These are phyloP conservation scores for Penicillium carneum DNA, from an alignment of 2,329 filamentous ascomycete genomes.

Conservation along the genomic window DNA sequence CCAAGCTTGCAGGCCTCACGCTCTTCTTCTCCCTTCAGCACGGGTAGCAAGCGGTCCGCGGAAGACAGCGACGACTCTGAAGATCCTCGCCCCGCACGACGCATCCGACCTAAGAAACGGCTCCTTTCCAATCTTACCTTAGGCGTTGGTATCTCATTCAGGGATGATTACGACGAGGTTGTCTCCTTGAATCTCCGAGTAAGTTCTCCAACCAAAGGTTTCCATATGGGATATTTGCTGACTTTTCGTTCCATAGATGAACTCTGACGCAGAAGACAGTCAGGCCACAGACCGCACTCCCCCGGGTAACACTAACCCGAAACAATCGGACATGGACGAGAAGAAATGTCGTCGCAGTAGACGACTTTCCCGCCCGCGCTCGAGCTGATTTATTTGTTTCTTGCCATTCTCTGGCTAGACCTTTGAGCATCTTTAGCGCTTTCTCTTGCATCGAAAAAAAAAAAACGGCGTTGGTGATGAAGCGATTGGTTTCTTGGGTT, in stretches of 20 bases:
- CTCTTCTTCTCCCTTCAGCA: conserved; percentile 53
- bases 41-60: conserved; percentile 52
- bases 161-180: conserved; percentile 49
- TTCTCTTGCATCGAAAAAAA: conserved; percentile 31
- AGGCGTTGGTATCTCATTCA: conserved; percentile 48
- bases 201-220: conserved; percentile 17
- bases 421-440: conserved; percentile 30
- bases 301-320: conserved; percentile 13
- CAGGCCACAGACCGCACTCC: conserved; percentile 18
- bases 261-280: conserved; percentile 28
- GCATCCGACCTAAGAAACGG: conserved; percentile 41
- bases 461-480: conserved; percentile 29
- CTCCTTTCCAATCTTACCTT: conserved; percentile 48
- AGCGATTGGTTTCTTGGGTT: conserved; percentile 23
- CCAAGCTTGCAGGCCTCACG: conserved; percentile 48
- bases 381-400: conserved; percentile 20
- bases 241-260: conserved; percentile 22
- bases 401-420: conserved; percentile 21
- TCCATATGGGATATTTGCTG: background rate
- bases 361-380: conserved; percentile 30
- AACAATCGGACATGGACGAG: conserved; percentile 17
- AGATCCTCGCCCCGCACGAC: conserved; percentile 42
- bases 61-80: conserved; percentile 51
- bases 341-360: conserved; percentile 31
- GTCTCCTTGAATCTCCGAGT: conserved; percentile 49